Conservation (phyloP, 148 eudicot genomes). For the Salicornia ramosissima region DNA sequence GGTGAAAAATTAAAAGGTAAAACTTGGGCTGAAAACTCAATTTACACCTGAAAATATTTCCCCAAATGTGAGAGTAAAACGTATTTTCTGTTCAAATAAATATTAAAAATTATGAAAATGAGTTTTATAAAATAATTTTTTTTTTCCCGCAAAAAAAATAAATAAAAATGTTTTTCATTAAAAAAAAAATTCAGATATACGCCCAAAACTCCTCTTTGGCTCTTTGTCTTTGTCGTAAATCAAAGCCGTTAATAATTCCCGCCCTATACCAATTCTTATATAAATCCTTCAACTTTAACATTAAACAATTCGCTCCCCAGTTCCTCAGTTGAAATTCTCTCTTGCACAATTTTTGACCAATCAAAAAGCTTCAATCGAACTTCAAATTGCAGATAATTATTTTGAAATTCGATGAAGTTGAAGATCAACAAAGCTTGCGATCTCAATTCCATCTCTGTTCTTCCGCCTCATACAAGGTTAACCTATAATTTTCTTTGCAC, state of each 20-base stretch:
- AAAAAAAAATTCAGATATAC: no score
- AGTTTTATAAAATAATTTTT: no score
- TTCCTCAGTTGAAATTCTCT: background rate
- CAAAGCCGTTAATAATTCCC: constrained; percentile 11
- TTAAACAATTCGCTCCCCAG: background rate
- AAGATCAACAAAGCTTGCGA: constrained; percentile 93
- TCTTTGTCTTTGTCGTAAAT: no score
- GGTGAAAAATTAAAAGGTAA: no score
- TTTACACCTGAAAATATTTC: no score
- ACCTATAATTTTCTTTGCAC: background rate
- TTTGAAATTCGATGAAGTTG: constrained; percentile 51
- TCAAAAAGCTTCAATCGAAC: background rate
- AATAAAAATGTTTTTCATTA: no score
- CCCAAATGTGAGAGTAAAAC: no score
- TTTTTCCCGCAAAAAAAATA: no score
- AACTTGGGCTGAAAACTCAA: no score
- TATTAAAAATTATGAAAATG: no score
- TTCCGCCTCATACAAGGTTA: constrained; percentile 83
- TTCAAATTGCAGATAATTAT: background rate
- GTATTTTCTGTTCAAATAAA: no score
- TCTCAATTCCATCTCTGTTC: constrained; percentile 92
- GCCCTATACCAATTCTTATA: constrained; percentile 5
- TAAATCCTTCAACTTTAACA: background rate
- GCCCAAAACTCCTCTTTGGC: background rate
- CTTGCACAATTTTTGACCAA: background rate